These are phyloP conservation scores for Nemania diffusa DNA, from an alignment of 2,329 filamentous ascomycete species.

Conservation along the genomic window DNA sequence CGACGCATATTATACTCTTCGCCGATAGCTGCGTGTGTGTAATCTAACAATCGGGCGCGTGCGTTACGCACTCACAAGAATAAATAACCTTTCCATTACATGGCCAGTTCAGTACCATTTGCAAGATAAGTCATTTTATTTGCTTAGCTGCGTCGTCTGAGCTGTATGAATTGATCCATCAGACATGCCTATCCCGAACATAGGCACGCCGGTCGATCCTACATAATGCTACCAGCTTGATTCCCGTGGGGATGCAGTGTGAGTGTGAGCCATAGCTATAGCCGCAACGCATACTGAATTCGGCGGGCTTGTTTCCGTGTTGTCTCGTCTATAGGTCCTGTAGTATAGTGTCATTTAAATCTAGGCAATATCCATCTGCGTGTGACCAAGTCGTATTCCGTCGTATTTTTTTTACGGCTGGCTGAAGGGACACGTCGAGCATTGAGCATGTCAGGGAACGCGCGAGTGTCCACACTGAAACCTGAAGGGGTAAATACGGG, in stretches of 20 bases:
- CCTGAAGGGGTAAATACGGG: background rate
- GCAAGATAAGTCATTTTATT: conserved; percentile 5
- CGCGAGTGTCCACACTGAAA: background rate
- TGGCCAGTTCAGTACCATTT: background rate
- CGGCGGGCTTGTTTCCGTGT: background rate
- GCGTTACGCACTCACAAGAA: background rate
- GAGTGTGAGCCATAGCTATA: background rate
- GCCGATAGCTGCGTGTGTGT: background rate
- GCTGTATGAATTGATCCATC: conserved; percentile 9
- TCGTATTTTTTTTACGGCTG: background rate
- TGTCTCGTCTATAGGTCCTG: background rate
- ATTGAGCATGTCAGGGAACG: background rate
- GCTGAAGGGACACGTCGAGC: background rate
- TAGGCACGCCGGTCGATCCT: background rate
- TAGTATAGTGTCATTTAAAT: background rate
- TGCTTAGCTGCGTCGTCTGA: background rate
- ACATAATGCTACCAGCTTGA: background rate
- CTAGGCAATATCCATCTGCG: background rate
- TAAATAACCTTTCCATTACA: background rate
- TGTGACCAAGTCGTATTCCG: conserved; percentile 3
- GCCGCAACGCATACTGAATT: background rate
- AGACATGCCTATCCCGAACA: background rate
- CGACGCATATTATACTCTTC: background rate
- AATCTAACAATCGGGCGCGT: background rate
- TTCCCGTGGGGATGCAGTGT: background rate